Base-by-base conservation (phyloP, 169 alveolate genomes). In the Ichthyophthirius multifiliis region DNA sequence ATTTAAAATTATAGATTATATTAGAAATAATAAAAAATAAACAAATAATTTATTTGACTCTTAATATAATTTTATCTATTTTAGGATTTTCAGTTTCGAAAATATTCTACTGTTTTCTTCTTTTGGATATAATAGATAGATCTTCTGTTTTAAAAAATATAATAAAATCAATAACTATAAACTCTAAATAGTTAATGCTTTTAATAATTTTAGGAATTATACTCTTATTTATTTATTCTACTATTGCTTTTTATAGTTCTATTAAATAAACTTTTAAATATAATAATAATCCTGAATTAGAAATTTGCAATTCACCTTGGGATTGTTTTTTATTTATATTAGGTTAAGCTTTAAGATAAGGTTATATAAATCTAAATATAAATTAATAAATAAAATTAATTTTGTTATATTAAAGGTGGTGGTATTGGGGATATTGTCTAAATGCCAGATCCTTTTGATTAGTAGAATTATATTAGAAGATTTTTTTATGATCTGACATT, bases 401-500 rank as follows among this genome's bases (percentile, higher is more conserved):
- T 65, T 65, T 12, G 15, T 5, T 20, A 5, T 12, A 12, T 35
- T 18, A 47, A 65, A 46, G 86, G 80, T 13, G 86, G 86, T 5
- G 86, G 86, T 0, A 45, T 81, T 30, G 86, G 86, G n/a, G 80
- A 81, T 73, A 73, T 55, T n/a, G 4, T 81, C 5, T 16, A 44
- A 9, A 31, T 43, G 34, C 86, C 86, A 9, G 46, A 39, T 15
- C 76, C 82, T 3, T 67, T 37, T 81, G 83, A 79, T 67, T 37
- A 41, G 10, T 15, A 34, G 15, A 62, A 34, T 62, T 85, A 62
- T 81, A 13, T 77, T 15, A 44, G 62, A n/a, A 80, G 87, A 85
- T 55, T 62, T 23, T 71, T 85, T 65, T 85, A 45, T 81, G 91
- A 85, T 47, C 62, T 85, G 20, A 62, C 65, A 0, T 85, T 85